Evolutionary conservation across 352 stramenopile species (phyloP).

Genomic region (Pythium dissimile): DNA sequence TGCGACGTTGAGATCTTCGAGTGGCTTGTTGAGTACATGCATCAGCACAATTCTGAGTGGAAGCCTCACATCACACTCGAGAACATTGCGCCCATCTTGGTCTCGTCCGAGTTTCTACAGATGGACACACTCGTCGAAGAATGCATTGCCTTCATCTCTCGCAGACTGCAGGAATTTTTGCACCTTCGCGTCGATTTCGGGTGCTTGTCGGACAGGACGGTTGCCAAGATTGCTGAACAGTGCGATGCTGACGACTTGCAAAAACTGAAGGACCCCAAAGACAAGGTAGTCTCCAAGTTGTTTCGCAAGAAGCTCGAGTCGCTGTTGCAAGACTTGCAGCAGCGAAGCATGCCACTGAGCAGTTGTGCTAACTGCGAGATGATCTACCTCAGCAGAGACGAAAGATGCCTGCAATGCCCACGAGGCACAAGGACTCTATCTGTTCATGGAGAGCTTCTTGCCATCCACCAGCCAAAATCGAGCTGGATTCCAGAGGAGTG

Average conservation of each 20-base stretch:
- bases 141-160: slow-evolving; percentile 75
- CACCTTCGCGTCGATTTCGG: slow-evolving; percentile 82
- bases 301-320: slow-evolving; percentile 79
- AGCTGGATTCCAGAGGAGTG: slow-evolving; percentile 50
- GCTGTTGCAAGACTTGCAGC: slow-evolving; percentile 38
- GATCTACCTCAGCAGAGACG: slow-evolving; percentile 35
- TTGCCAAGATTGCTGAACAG: slow-evolving; percentile 65
- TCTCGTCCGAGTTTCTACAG: slow-evolving; percentile 90
- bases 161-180: slow-evolving; percentile 76
- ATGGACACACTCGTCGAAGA: slow-evolving; percentile 87
- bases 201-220: slow-evolving; percentile 74
- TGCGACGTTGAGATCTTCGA: slow-evolving; percentile 92
- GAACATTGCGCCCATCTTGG: slow-evolving; percentile 84
- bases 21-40: slow-evolving; percentile 89
- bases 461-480: slow-evolving; percentile 32
- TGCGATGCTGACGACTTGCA: slow-evolving; percentile 59
- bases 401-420: slow-evolving; percentile 26
- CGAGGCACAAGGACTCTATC: slow-evolving; percentile 37
- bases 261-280: slow-evolving; percentile 73
- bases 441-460: slow-evolving; percentile 47
- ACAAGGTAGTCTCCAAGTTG: slow-evolving; percentile 86
- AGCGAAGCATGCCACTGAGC: slow-evolving; percentile 19
- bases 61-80: slow-evolving; percentile 56
- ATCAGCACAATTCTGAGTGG: slow-evolving; percentile 43
- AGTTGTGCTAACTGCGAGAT: slow-evolving; percentile 43